Conservation (phyloP, 805 yeast species). For the Nadsonia fulvescens region DNA sequence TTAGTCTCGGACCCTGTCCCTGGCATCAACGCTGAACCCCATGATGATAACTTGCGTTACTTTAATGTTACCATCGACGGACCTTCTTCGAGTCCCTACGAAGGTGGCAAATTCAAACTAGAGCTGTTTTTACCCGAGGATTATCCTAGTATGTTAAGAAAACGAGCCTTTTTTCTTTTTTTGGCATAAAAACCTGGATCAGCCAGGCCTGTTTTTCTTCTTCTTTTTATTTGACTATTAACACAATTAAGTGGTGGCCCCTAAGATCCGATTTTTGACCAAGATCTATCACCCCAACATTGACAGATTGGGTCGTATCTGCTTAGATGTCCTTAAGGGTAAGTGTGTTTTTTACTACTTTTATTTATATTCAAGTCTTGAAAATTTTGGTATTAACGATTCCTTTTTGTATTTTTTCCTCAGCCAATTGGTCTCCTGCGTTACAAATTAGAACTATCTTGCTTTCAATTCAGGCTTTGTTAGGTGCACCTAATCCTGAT, state of each 20-base stretch:
- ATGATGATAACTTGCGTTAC: conserved; percentile 83
- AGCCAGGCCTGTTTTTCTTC: no score
- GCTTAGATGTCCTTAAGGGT: conserved; percentile 80
- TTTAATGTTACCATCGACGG: conserved; percentile 88
- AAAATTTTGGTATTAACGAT: not conserved
- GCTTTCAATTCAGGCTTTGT: conserved; percentile 77
- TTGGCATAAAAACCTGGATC: not conserved
- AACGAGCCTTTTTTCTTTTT: conserved; percentile 7
- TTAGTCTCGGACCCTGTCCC: conserved; percentile 89
- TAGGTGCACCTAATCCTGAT: conserved; percentile 95
- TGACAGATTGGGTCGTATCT: conserved; percentile 86
- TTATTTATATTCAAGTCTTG: not conserved
- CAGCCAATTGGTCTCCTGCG: conserved; percentile 93
- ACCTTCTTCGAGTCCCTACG: conserved; percentile 82
- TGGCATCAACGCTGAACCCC: conserved; percentile 85
- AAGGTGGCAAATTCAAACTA: conserved; percentile 53
- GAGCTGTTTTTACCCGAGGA: conserved; percentile 90
- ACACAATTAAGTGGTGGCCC: conserved; percentile 53
- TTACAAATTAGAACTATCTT: conserved; percentile 85
- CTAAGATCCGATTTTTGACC: conserved; percentile 84
- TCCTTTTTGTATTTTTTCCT: conserved; percentile 1
- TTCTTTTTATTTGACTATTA: no score
- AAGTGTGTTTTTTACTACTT: no score
- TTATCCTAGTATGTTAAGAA: conserved; percentile 43
- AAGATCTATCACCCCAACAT: conserved; percentile 94